A percentile compares a stretch with the other conserved stretches of the same genome.
These are phyloP conservation scores for Pythium biforme DNA, from an alignment of 352 stramenopile species.

Conservation along the genomic window DNA sequence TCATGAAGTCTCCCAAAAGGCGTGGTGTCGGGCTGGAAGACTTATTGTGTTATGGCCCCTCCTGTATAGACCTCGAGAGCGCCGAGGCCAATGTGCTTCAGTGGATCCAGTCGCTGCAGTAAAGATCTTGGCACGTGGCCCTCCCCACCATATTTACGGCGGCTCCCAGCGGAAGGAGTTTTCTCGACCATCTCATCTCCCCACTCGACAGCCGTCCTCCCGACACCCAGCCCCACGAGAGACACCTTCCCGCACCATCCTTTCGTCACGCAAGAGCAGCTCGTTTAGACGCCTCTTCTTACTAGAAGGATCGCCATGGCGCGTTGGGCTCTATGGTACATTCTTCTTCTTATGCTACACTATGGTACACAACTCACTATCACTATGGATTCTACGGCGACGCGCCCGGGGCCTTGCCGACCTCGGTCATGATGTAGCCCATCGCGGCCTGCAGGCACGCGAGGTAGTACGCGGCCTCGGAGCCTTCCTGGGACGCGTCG, in stretches of 20 bases:
- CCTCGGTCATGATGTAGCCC: conserved; percentile 68
- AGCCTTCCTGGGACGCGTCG: conserved; percentile 62
- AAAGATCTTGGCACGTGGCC: conserved; percentile 9
- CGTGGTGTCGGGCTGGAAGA: too few relatives aligned
- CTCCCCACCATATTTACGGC: conserved; percentile 14
- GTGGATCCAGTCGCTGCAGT: conserved; percentile 76
- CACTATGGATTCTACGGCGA: not conserved
- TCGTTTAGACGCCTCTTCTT: not conserved
- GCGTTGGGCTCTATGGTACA: not conserved
- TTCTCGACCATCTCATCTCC: not conserved
- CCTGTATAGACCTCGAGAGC: conserved; percentile 28
- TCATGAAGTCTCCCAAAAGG: too few relatives aligned
- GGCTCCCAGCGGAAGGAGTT: conserved; percentile 23
- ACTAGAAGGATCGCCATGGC: not conserved
- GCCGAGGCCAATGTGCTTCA: conserved; percentile 53
- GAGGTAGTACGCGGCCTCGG: conserved; percentile 81
- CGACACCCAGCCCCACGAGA: not conserved
- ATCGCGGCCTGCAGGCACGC: conserved; percentile 76
- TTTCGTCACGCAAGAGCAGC: not conserved
- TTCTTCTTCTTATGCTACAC: conserved; percentile 10
- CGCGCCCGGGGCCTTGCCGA: conserved; percentile 13
- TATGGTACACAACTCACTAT: not conserved
- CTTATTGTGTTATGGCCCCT: not conserved
- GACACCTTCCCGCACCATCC: not conserved
- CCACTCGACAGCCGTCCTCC: too few relatives aligned